These are phyloP conservation scores for Aspergillus aculeatinus DNA, from an alignment of 2,329 filamentous ascomycete species.

Conservation along the genomic window DNA sequence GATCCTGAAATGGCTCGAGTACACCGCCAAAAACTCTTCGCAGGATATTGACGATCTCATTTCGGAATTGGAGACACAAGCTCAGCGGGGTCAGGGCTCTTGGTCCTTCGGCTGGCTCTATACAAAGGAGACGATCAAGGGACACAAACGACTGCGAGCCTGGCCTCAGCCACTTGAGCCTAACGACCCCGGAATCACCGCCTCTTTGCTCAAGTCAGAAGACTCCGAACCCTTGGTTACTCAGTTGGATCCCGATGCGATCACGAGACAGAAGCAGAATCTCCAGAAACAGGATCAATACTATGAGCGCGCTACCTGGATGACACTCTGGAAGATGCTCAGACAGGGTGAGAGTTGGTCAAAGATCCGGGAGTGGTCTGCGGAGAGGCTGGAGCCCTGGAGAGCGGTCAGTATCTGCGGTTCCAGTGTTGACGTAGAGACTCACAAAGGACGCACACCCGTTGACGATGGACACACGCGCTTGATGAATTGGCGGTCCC, in stretches of 20 bases:
- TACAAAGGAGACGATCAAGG: constrained; percentile 85
- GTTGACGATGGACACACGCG: constrained; percentile 40
- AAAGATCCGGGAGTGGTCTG: constrained; percentile 80
- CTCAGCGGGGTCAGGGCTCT: constrained; percentile 72
- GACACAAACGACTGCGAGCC: constrained; percentile 75
- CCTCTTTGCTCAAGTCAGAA: constrained; percentile 58
- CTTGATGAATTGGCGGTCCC: constrained; percentile 43
- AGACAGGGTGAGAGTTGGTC: constrained; percentile 74
- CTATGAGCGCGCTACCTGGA: constrained; percentile 88
- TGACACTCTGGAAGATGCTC: constrained; percentile 90
- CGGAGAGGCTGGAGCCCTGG: constrained; percentile 84
- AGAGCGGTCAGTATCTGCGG: constrained; percentile 79
- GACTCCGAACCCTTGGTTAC: constrained; percentile 69
- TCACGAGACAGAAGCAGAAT: constrained; percentile 72
- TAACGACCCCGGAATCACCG: constrained; percentile 56
- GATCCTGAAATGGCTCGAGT: constrained; percentile 83
- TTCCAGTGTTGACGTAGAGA: constrained; percentile 34
- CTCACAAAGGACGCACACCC: constrained; percentile 30
- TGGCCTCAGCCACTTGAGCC: constrained; percentile 66
- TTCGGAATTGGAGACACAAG: constrained; percentile 70
- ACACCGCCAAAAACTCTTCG: constrained; percentile 65
- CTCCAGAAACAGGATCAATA: constrained; percentile 81
- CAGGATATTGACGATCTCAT: constrained; percentile 75
- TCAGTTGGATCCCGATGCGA: constrained; percentile 87
- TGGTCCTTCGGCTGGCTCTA: constrained; percentile 90